Evolutionary conservation across 768 basidiomycete species (phyloP).

Genomic region (Panellus pusillus): DNA sequence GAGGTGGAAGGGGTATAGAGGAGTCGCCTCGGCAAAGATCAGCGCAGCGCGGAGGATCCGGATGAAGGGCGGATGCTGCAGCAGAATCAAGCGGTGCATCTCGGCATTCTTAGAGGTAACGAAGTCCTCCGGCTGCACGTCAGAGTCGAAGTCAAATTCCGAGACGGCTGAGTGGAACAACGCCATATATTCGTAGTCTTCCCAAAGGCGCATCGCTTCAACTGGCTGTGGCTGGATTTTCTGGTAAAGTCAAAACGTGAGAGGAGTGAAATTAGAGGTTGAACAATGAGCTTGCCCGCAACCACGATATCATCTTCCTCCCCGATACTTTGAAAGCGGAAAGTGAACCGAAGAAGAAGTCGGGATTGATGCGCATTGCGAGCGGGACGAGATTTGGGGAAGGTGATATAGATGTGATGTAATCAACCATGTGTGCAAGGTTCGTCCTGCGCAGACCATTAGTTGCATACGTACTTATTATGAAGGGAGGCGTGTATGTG

Average conservation of each 20-base stretch:
- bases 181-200: constrained; percentile 19
- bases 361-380: constrained; percentile 11
- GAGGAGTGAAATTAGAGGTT: not conserved
- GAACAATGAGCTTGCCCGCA: constrained; percentile 10
- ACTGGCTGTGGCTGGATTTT: constrained; percentile 8
- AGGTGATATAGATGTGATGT: constrained; percentile 11
- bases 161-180: constrained; percentile 13
- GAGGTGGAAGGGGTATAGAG: constrained; percentile 13
- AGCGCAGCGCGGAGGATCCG: constrained; percentile 15
- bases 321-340: constrained; percentile 4
- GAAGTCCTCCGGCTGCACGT: constrained; percentile 1
- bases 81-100: not conserved
- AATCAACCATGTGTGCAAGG: constrained; percentile 17
- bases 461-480: not conserved
- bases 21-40: constrained; percentile 13
- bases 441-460: constrained; percentile 3
- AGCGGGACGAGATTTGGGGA: constrained; percentile 3
- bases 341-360: constrained; percentile 19
- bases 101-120: not conserved
- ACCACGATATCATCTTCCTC: constrained; percentile 9
- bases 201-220: constrained; percentile 8
- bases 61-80: constrained; percentile 9
- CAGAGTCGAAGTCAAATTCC: constrained; percentile 19
- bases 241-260: not conserved
- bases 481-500: not conserved